A percentile compares a stretch with the other conserved stretches of the same genome.
Evolutionary conservation across 306 rosid species (phyloP).

Genomic region (Dryas alaskensis): DNA sequence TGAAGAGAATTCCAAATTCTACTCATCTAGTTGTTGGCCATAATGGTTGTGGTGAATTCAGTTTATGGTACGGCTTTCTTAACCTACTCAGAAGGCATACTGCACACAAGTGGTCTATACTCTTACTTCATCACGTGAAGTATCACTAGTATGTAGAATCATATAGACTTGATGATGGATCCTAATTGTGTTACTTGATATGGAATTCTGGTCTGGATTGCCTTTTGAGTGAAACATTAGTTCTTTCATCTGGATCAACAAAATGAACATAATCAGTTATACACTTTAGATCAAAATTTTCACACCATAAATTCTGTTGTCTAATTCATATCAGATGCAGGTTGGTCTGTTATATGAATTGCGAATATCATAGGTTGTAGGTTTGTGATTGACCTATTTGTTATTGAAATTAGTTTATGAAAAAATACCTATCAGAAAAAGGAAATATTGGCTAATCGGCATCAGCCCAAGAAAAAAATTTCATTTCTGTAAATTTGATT

Average conservation of each 20-base stretch:
- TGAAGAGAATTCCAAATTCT: conserved; percentile 67
- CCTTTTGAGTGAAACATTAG: not conserved
- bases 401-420: not conserved
- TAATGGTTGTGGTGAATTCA: conserved; percentile 66
- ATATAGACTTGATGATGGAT: not conserved
- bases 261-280: not conserved
- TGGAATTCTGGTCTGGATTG: not conserved
- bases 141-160: not conserved
- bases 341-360: not conserved
- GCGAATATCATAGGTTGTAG: not conserved
- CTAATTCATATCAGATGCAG: not conserved
- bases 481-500: conserved; percentile 11
- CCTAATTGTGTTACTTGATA: not conserved
- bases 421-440: not conserved
- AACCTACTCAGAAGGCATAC: not conserved
- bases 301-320: not conserved
- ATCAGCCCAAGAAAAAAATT: not conserved
- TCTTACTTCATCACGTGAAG: not conserved
- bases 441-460: not conserved
- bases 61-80: conserved; percentile 63
- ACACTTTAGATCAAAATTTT: not conserved
- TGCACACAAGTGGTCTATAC: not conserved
- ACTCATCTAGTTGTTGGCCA: conserved; percentile 63
- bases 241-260: not conserved
- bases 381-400: not conserved